These are phyloP conservation scores for Bolboschoenoplectus hybrid DNA, from an alignment of 202 grass and related monocot species.

Conservation along the genomic window DNA sequence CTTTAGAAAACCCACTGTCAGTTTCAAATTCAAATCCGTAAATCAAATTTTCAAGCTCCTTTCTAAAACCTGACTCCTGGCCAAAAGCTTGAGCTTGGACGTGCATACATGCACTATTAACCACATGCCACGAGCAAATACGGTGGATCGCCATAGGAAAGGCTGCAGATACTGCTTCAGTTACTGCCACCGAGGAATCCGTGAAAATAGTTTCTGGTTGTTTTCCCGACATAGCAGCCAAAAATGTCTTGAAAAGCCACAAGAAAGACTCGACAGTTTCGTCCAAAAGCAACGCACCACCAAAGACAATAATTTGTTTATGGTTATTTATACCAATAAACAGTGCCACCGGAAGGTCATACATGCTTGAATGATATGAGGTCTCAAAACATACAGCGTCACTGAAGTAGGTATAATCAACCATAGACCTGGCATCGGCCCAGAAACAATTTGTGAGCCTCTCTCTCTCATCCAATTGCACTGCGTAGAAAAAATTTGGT, in stretches of 20 bases:
- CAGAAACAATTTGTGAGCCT: conserved; percentile 53
- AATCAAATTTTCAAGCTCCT: conserved; percentile 48
- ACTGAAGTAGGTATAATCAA: conserved; percentile 51
- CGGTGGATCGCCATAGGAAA: conserved; percentile 38
- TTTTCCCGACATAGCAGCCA: conserved; percentile 51
- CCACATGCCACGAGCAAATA: conserved; percentile 47
- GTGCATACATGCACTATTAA: conserved; percentile 41
- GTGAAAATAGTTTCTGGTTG: conserved; percentile 52
- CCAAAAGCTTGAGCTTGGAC: conserved; percentile 25
- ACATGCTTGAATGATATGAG: conserved; percentile 45
- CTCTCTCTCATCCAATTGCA: conserved; percentile 51
- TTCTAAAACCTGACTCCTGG: conserved; percentile 38
- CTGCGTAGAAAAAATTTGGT: conserved; percentile 51
- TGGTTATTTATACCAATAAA: conserved; percentile 66
- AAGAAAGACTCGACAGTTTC: conserved; percentile 47
- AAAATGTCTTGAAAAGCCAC: conserved; percentile 54
- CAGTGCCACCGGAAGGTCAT: conserved; percentile 47
- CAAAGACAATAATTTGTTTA: conserved; percentile 56
- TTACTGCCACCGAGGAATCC: conserved; percentile 45
- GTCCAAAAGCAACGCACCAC: conserved; percentile 52
- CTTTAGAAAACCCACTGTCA: conserved; percentile 34
- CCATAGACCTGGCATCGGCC: conserved; percentile 44
- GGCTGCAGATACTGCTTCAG: conserved; percentile 35
- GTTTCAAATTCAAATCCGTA: conserved; percentile 41
- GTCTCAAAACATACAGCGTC: conserved; percentile 57